These are phyloP conservation scores for Neoascochyta sp. DNA, from an alignment of 2,329 filamentous ascomycete species.

Conservation along the genomic window DNA sequence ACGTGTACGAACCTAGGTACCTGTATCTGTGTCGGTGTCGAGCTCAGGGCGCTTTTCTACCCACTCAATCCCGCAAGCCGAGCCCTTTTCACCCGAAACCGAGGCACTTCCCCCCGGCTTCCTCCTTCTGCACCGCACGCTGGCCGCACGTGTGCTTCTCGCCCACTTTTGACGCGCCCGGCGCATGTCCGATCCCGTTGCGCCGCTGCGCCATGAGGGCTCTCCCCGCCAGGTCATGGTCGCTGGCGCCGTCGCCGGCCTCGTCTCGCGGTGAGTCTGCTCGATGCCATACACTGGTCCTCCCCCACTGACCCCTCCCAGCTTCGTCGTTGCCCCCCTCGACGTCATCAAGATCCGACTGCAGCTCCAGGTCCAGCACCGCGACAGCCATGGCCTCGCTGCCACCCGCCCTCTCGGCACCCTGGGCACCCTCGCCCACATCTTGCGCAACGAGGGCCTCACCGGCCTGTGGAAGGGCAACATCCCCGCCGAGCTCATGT, in stretches of 20 bases:
- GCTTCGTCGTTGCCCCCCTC: constrained; percentile 89
- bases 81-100: no score
- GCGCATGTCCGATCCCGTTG: constrained; percentile 63
- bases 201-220: constrained; percentile 69
- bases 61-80: constrained; percentile 4
- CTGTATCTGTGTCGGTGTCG: no score
- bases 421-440: constrained; percentile 69
- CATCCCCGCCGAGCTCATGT: constrained; percentile 89
- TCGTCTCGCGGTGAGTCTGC: constrained; percentile 71
- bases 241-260: constrained; percentile 69
- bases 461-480: constrained; percentile 95
- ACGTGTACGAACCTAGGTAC: no score
- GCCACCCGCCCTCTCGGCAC: constrained; percentile 77
- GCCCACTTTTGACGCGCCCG: constrained; percentile 25
- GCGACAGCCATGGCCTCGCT: constrained; percentile 77
- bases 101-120: constrained; percentile 15
- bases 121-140: constrained; percentile 10
- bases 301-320: constrained; percentile 36
- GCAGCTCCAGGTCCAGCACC: constrained; percentile 85
- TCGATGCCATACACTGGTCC: constrained; percentile 1
- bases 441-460: constrained; percentile 76
- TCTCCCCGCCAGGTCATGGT: constrained; percentile 62
- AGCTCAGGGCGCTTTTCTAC: no score
- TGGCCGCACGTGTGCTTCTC: constrained; percentile 16
- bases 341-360: constrained; percentile 98